These are phyloP conservation scores for Aureobasidium sp. DNA, from an alignment of 2,329 filamentous ascomycete genomes.

Conservation along the genomic window DNA sequence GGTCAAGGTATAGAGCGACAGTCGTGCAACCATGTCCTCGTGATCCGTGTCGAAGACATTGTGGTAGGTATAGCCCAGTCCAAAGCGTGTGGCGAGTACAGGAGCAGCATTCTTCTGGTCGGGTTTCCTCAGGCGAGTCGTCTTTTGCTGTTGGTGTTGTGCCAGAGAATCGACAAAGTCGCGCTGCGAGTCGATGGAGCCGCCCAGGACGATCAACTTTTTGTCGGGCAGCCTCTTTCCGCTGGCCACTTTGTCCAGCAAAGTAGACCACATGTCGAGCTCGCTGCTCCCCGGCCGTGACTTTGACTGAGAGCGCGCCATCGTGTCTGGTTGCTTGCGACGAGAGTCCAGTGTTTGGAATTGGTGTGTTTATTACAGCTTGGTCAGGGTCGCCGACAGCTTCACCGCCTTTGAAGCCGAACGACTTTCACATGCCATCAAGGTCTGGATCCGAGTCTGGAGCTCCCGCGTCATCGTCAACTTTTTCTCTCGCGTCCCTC, in stretches of 20 bases:
- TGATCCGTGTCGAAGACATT: slow-evolving; percentile 91
- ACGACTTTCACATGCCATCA: slow-evolving; percentile 6
- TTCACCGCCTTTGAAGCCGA: neutral
- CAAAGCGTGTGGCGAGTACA: slow-evolving; percentile 86
- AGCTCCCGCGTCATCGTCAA: slow-evolving; percentile 1
- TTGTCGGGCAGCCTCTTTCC: slow-evolving; percentile 87
- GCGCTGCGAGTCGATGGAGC: slow-evolving; percentile 72
- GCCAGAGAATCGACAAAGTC: slow-evolving; percentile 82
- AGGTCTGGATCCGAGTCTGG: neutral
- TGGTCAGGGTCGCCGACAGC: neutral
- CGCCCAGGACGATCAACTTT: slow-evolving; percentile 79
- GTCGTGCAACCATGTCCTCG: slow-evolving; percentile 84
- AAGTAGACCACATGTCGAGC: slow-evolving; percentile 88
- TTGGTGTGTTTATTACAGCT: neutral
- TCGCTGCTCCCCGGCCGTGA: slow-evolving; percentile 36
- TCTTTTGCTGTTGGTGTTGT: slow-evolving; percentile 26
- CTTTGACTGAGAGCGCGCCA: slow-evolving; percentile 7
- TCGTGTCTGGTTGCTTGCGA: neutral
- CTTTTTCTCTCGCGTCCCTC: neutral
- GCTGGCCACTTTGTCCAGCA: slow-evolving; percentile 85
- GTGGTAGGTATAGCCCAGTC: slow-evolving; percentile 89
- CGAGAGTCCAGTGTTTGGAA: neutral
- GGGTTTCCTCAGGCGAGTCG: slow-evolving; percentile 1
- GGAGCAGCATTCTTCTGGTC: slow-evolving; percentile 39
- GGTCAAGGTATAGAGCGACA: slow-evolving; percentile 84